These are phyloP conservation scores for Pestalotiopsis fici DNA, from an alignment of 2,329 filamentous ascomycete genomes.

Conservation along the genomic window DNA sequence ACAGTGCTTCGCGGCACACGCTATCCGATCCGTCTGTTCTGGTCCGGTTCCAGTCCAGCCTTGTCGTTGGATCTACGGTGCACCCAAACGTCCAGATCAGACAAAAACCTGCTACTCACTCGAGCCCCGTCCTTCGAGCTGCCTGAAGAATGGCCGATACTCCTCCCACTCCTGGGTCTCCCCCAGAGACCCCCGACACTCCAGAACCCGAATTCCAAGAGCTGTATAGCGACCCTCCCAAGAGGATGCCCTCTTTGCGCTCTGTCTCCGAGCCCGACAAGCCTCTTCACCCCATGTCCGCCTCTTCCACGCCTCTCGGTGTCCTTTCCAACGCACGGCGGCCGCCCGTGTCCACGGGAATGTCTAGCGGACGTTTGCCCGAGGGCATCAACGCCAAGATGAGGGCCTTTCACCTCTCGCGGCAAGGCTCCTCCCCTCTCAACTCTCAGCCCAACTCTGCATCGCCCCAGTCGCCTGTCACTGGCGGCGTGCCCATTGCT, in stretches of 20 bases:
- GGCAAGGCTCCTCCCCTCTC: constrained; percentile 39
- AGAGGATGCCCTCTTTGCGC: constrained; percentile 60
- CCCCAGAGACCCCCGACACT: constrained; percentile 7
- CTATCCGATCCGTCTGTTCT: not conserved
- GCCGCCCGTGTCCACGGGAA: constrained; percentile 43
- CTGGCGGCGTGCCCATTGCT: constrained; percentile 26
- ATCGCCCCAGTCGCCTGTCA: constrained; percentile 27
- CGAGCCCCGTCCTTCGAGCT: not conserved
- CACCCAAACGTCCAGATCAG: not conserved
- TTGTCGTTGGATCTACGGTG: not conserved
- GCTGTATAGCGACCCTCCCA: constrained; percentile 28
- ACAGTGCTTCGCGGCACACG: not conserved
- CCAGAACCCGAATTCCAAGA: constrained; percentile 7
- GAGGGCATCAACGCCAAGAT: constrained; percentile 49
- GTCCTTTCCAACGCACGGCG: constrained; percentile 68
- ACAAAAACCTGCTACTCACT: not conserved
- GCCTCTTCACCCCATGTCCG: constrained; percentile 59
- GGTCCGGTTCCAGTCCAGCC: too few relatives aligned
- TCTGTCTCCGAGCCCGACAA: constrained; percentile 60
- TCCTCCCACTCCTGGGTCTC: constrained; percentile 2
- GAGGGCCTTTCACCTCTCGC: constrained; percentile 45
- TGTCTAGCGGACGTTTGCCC: constrained; percentile 41
- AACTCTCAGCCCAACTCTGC: constrained; percentile 29
- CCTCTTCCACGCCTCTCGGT: constrained; percentile 83
- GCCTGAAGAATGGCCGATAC: constrained; percentile 5